A percentile compares a stretch with the other conserved stretches of the same genome.
These are phyloP conservation scores for Ogataea minuta DNA, from an alignment of 805 yeast species.

Conservation along the genomic window DNA sequence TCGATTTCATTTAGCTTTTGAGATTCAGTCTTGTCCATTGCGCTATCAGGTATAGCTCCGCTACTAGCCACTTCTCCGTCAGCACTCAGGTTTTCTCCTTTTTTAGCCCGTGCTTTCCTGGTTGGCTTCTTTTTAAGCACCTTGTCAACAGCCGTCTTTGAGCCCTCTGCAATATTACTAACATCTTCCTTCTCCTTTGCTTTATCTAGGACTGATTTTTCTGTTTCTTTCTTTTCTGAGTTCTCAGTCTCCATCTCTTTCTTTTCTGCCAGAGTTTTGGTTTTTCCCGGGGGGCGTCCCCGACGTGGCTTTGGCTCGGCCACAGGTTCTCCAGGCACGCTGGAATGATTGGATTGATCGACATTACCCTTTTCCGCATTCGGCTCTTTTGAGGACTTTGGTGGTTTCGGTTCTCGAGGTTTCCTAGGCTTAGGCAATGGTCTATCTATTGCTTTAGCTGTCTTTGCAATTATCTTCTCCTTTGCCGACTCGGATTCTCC, in stretches of 20 bases:
- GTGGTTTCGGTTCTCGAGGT: background rate
- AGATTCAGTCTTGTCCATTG: background rate
- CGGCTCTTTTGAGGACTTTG: background rate
- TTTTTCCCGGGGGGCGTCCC: slow-evolving; percentile 7
- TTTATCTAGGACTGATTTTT: no score
- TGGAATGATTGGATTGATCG: slow-evolving; percentile 24
- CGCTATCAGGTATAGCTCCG: background rate
- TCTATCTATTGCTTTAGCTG: background rate
- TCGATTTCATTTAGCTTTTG: background rate
- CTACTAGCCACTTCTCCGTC: no score
- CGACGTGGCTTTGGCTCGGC: slow-evolving; percentile 16
- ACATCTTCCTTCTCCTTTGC: background rate
- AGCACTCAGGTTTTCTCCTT: no score
- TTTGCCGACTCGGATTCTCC: slow-evolving; percentile 1
- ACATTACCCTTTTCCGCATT: background rate
- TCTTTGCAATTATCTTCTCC: background rate
- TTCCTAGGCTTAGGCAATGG: no score
- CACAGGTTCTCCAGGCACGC: slow-evolving; percentile 26
- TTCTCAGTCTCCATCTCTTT: background rate
- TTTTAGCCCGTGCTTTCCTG: slow-evolving; percentile 3
- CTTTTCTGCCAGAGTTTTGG: slow-evolving; percentile 3
- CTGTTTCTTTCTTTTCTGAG: slow-evolving; percentile 4
- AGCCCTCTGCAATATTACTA: background rate
- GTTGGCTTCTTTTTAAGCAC: slow-evolving; percentile 1
- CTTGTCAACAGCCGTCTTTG: background rate